These are phyloP conservation scores for Claviceps humidiphila DNA, from an alignment of 2,329 filamentous ascomycete species.

Conservation along the genomic window DNA sequence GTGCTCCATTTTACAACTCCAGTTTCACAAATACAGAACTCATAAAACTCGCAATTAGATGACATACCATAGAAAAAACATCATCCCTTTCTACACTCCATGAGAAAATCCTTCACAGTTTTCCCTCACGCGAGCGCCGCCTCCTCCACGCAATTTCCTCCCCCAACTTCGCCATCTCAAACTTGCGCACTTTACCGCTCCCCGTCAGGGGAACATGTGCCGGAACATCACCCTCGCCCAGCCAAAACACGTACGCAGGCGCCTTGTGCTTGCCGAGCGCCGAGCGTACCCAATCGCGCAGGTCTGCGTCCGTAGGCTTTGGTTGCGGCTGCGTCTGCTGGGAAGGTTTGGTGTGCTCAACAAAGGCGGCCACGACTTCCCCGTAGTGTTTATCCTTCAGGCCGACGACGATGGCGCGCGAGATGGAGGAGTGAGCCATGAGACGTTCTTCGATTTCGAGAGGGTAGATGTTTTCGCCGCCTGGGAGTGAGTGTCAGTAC, in stretches of 20 bases:
- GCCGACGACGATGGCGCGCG: slow-evolving; percentile 55
- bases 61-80: too few species aligned
- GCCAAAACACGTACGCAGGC: slow-evolving; percentile 62
- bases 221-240: slow-evolving; percentile 49
- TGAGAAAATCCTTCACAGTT: slow-evolving; percentile 20
- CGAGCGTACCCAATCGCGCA: slow-evolving; percentile 49
- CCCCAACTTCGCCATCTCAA: slow-evolving; percentile 44
- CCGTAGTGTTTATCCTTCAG: slow-evolving; percentile 59
- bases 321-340: background rate
- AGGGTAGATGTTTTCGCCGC: slow-evolving; percentile 62
- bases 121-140: slow-evolving; percentile 31
- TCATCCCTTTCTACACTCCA: too few species aligned
- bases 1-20: too few species aligned
- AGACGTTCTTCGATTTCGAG: slow-evolving; percentile 64
- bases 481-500: slow-evolving; percentile 16
- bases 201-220: slow-evolving; percentile 50
- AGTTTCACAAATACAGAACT: too few species aligned
- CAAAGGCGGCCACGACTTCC: slow-evolving; percentile 58
- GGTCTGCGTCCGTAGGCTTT: slow-evolving; percentile 28
- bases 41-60: too few species aligned
- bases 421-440: slow-evolving; percentile 47
- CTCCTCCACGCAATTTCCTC: slow-evolving; percentile 40
- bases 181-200: slow-evolving; percentile 59
- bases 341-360: slow-evolving; percentile 23
- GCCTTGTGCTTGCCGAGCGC: slow-evolving; percentile 55